These are phyloP conservation scores for Amyloporia xantha DNA, from an alignment of 768 basidiomycete species.

Conservation along the genomic window DNA sequence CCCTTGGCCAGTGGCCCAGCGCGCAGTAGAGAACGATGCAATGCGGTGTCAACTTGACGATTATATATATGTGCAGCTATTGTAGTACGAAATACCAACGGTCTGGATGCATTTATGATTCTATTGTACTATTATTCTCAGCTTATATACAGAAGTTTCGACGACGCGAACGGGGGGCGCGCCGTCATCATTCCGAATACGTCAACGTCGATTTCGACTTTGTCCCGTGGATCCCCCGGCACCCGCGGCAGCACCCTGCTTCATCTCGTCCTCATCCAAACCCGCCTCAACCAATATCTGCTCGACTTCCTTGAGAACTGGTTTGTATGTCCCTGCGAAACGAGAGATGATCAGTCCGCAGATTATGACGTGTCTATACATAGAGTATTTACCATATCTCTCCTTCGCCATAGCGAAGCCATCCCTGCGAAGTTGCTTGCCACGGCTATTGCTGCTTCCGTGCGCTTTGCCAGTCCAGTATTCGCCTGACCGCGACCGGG, in stretches of 20 bases:
- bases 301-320: slow-evolving; percentile 75
- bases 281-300: slow-evolving; percentile 80
- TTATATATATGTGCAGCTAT: too few relatives aligned
- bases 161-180: too few relatives aligned
- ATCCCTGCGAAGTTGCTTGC: slow-evolving; percentile 71
- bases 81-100: too few relatives aligned
- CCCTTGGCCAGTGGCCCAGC: too few relatives aligned
- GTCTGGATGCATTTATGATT: too few relatives aligned
- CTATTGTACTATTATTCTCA: too few relatives aligned
- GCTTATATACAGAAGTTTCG: too few relatives aligned
- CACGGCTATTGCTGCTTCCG: slow-evolving; percentile 51
- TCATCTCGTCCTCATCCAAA: slow-evolving; percentile 78
- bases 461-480: slow-evolving; percentile 77
- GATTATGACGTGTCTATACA: not conserved
- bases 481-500: slow-evolving; percentile 41
- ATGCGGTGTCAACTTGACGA: too few relatives aligned
- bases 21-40: too few relatives aligned
- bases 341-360: not conserved
- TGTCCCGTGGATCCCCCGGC: slow-evolving; percentile 30
- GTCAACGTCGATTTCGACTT: slow-evolving; percentile 44
- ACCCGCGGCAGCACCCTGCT: slow-evolving; percentile 42
- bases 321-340: slow-evolving; percentile 65
- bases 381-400: slow-evolving; percentile 53
- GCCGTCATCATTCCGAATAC: too few relatives aligned
- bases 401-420: slow-evolving; percentile 74